Evolutionary conservation across 139 green algal genomes (phyloP).

Genomic region (Coelastrella sp.): DNA sequence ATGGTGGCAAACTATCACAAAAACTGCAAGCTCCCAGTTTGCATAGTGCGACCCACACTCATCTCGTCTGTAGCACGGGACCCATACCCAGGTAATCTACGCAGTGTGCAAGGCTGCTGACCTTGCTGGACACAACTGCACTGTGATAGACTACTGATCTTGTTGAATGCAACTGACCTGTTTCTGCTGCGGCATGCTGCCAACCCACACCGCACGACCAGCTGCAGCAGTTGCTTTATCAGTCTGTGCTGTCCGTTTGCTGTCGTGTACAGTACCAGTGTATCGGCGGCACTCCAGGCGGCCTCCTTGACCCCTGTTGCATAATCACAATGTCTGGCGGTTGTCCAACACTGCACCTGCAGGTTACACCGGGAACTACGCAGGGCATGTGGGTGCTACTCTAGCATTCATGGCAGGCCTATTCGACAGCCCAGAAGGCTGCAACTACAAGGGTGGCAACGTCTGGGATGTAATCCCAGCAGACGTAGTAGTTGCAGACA

Average conservation of each 20-base stretch:
- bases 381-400: conserved; percentile 34
- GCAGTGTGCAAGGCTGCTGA: neutral
- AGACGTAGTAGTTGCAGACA: conserved; percentile 61
- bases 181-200: no score
- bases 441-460: conserved; percentile 48
- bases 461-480: conserved; percentile 67
- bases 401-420: conserved; percentile 65
- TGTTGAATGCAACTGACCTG: neutral
- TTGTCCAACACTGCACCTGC: no score
- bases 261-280: no score
- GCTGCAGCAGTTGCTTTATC: no score
- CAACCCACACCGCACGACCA: no score
- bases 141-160: neutral
- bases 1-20: conserved; percentile 63
- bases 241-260: no score
- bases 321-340: no score
- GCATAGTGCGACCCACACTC: conserved; percentile 66
- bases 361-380: conserved; percentile 62
- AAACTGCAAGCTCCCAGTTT: conserved; percentile 33
- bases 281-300: no score
- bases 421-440: conserved; percentile 37
- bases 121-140: no score
- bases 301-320: neutral
- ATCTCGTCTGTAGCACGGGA: conserved; percentile 58
- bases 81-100: conserved; percentile 65